Conservation (phyloP, 305 asterid species). For the Rubia balearica region DNA sequence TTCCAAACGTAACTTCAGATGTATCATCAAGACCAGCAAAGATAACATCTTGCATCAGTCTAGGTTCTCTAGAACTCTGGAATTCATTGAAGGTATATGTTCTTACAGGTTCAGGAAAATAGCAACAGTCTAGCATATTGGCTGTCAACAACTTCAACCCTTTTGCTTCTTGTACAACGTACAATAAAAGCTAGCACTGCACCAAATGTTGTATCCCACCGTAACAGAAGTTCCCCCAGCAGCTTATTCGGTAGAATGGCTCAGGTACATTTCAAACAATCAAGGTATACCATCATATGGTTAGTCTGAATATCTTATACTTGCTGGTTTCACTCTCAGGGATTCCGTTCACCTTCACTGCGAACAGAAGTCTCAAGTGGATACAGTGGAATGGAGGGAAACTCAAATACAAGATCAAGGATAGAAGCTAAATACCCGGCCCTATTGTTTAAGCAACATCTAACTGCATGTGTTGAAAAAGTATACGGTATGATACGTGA, state of each 20-base stretch:
- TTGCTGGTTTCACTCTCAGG: constrained; percentile 40
- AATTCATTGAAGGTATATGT: constrained; percentile 13
- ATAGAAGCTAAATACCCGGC: constrained; percentile 95
- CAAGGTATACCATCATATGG: constrained; percentile 12
- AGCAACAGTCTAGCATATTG: constrained; percentile 67
- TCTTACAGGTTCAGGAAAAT: constrained; percentile 54
- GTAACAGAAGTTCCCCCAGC: constrained; percentile 74
- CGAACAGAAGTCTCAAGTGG: constrained; percentile 77
- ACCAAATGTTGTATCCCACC: constrained; percentile 43
- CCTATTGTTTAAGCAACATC: constrained; percentile 82
- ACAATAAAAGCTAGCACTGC: constrained; percentile 80
- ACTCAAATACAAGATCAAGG: constrained; percentile 53
- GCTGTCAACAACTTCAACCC: constrained; percentile 88
- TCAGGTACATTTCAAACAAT: constrained; percentile 45
- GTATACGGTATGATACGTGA: constrained; percentile 87
- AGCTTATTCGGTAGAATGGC: constrained; percentile 83
- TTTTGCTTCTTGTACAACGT: constrained; percentile 73
- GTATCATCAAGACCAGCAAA: constrained; percentile 9
- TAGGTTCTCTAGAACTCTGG: neutral
- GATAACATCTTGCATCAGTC: constrained; percentile 9
- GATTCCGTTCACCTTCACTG: constrained; percentile 56
- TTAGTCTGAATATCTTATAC: constrained; percentile 16
- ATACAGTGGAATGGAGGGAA: constrained; percentile 91
- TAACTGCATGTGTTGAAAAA: constrained; percentile 92
- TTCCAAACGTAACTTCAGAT: neutral